These are phyloP conservation scores for Paecilomyces sp. DNA, from an alignment of 2,329 filamentous ascomycete species.

Conservation along the genomic window DNA sequence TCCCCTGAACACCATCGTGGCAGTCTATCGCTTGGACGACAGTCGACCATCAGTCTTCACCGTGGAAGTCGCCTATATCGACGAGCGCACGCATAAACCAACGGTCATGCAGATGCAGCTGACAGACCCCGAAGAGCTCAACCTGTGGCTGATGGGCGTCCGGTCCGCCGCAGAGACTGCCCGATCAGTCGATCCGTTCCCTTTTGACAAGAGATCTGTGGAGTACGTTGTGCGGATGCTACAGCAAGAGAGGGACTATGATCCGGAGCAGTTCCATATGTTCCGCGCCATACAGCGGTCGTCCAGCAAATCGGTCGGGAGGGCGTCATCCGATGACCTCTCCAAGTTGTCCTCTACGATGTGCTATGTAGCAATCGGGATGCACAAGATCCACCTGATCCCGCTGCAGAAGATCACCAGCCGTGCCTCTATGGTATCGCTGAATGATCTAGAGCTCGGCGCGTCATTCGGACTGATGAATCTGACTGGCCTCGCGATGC, in stretches of 20 bases:
- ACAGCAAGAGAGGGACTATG: constrained; percentile 62
- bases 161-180: constrained; percentile 52
- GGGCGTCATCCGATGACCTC: constrained; percentile 59
- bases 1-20: constrained; percentile 59
- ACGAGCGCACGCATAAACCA: constrained; percentile 55
- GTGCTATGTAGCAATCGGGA: constrained; percentile 62
- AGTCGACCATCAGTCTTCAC: constrained; percentile 56
- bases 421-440: constrained; percentile 48
- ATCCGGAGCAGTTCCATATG: constrained; percentile 59
- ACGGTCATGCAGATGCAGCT: constrained; percentile 60
- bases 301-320: constrained; percentile 47
- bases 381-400: constrained; percentile 63
- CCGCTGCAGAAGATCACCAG: constrained; percentile 54
- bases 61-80: constrained; percentile 61
- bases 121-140: constrained; percentile 56
- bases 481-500: constrained; percentile 52
- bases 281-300: constrained; percentile 62
- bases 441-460: constrained; percentile 44
- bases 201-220: constrained; percentile 53
- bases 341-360: constrained; percentile 58
- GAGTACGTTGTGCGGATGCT: constrained; percentile 57
- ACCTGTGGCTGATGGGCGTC: constrained; percentile 58
- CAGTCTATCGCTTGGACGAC: constrained; percentile 60
- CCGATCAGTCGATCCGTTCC: constrained; percentile 44
- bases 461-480: constrained; percentile 58